A percentile compares a stretch with the other conserved stretches of the same genome.
Conservation (phyloP, 768 basidiomycete species). For the Cystobasidium tubakii region DNA sequence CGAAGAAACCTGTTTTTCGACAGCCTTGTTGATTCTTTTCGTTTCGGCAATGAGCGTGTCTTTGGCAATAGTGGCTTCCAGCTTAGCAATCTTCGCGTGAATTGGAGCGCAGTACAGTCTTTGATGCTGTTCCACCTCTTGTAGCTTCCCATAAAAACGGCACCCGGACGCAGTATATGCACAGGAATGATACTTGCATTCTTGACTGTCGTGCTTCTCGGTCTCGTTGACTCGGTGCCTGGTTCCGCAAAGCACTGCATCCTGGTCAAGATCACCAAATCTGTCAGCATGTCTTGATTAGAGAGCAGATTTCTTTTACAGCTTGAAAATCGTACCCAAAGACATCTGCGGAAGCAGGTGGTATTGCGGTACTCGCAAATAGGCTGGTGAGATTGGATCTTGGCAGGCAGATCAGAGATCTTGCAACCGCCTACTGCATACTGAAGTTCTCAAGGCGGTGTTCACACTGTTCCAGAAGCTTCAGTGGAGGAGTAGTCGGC, state of each 20-base stretch:
- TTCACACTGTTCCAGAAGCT: neutral
- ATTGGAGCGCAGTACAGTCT: neutral
- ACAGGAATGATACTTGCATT: neutral
- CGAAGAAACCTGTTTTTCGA: neutral
- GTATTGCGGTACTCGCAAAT: neutral
- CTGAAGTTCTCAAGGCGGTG: neutral
- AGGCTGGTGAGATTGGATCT: neutral
- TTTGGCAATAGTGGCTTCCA: neutral
- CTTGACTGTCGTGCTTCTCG: neutral
- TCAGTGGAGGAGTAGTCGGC: neutral
- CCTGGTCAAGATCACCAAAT: neutral
- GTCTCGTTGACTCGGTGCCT: neutral
- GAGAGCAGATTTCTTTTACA: neutral
- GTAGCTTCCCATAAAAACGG: neutral
- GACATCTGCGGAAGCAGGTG: neutral
- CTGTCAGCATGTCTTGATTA: neutral
- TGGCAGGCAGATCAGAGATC: neutral
- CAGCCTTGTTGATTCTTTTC: neutral
- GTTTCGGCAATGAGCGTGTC: neutral
- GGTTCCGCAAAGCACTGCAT: neutral
- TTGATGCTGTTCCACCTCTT: neutral
- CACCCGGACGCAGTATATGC: neutral
- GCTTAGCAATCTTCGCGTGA: neutral
- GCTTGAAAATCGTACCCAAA: neutral
- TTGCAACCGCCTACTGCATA: neutral